Conservation (phyloP, 1,139 yeast species). For the Yamadazyma buinensis region DNA sequence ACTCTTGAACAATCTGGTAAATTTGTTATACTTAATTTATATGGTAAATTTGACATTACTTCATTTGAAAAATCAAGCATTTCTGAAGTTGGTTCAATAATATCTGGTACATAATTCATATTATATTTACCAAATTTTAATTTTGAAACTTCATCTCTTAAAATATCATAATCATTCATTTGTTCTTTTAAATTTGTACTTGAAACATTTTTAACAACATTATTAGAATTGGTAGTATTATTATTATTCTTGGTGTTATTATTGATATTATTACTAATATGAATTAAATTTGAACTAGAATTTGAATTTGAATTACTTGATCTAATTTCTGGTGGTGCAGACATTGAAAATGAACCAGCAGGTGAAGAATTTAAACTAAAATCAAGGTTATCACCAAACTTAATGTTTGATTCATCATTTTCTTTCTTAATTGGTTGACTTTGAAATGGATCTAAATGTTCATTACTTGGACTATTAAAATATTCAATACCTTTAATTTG, state of each 20-base stretch:
- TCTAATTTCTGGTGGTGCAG: not conserved
- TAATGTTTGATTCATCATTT: not conserved
- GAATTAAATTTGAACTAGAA: not conserved
- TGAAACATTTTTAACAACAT: too few relatives aligned
- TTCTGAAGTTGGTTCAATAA: slow-evolving; percentile 26
- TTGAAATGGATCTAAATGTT: slow-evolving; percentile 34
- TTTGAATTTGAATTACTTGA: not conserved
- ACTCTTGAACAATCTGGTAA: slow-evolving; percentile 83
- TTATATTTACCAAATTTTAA: slow-evolving; percentile 53
- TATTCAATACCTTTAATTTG: not conserved
- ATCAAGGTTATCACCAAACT: too few relatives aligned
- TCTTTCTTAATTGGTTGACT: not conserved
- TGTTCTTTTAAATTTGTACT: too few relatives aligned
- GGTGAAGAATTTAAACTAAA: too few relatives aligned
- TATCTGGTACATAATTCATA: slow-evolving; percentile 37
- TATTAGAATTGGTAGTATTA: not conserved
- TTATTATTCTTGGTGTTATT: not conserved
- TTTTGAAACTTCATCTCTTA: slow-evolving; percentile 51
- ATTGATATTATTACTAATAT: not conserved
- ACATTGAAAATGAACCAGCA: too few relatives aligned
- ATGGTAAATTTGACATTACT: slow-evolving; percentile 49
- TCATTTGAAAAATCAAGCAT: slow-evolving; percentile 37
- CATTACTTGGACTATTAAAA: slow-evolving; percentile 30
- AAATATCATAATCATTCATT: slow-evolving; percentile 33
- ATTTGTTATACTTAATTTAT: slow-evolving; percentile 52